These are phyloP conservation scores for Esteya vermicola DNA, from an alignment of 2,329 filamentous ascomycete genomes.

Conservation along the genomic window DNA sequence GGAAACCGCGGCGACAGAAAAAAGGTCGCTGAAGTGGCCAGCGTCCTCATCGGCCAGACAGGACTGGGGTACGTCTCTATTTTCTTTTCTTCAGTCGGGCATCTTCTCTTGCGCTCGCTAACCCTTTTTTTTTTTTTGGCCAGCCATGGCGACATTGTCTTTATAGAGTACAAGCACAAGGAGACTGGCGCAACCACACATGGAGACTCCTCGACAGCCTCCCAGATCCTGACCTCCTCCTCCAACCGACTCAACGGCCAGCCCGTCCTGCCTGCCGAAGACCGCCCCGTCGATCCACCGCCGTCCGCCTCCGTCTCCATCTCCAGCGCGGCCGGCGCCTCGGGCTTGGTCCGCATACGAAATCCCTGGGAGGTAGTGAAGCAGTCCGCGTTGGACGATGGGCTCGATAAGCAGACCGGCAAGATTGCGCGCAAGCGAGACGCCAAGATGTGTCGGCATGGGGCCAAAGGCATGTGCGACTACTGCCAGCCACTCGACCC, in stretches of 20 bases:
- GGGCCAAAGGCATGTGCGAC: slow-evolving; percentile 96
- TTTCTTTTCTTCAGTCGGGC: neutral
- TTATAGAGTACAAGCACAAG: slow-evolving; percentile 61
- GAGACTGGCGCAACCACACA: slow-evolving; percentile 26
- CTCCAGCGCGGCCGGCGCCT: slow-evolving; percentile 36
- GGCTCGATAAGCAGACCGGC: slow-evolving; percentile 73
- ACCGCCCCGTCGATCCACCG: slow-evolving; percentile 47
- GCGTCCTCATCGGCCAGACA: slow-evolving; percentile 41
- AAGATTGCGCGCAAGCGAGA: slow-evolving; percentile 71
- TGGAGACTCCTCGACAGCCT: slow-evolving; percentile 12
- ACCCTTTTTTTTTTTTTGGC: neutral
- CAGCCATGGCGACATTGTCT: slow-evolving; percentile 85
- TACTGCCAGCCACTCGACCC: slow-evolving; percentile 96
- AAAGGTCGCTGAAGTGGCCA: slow-evolving; percentile 40
- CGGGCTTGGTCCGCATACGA: slow-evolving; percentile 58
- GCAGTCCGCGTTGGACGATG: slow-evolving; percentile 78
- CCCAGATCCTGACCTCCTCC: slow-evolving; percentile 19
- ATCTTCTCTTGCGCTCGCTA: neutral
- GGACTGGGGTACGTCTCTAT: slow-evolving; percentile 35
- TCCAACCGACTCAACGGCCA: slow-evolving; percentile 67
- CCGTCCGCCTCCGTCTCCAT: slow-evolving; percentile 13
- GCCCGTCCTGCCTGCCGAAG: slow-evolving; percentile 54
- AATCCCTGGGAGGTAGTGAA: slow-evolving; percentile 89
- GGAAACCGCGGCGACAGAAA: slow-evolving; percentile 40
- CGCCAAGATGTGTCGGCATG: slow-evolving; percentile 83